Evolutionary conservation across 805 yeast genomes (phyloP).

Genomic region (Isabelozyma gotoi): DNA sequence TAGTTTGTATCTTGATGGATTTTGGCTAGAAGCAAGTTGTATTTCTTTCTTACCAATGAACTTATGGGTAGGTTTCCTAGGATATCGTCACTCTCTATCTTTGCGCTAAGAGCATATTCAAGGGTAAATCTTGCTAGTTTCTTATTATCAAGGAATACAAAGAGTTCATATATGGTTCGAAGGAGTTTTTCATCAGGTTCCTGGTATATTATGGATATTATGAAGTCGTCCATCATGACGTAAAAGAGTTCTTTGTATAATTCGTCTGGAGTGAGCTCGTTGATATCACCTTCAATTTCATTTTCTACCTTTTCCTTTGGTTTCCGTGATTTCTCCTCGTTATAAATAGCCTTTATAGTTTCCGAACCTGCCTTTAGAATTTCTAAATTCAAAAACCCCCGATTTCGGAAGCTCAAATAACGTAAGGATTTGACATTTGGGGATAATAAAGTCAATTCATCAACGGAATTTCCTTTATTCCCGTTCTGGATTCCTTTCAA

Average conservation of each 20-base stretch:
- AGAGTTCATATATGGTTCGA: conserved; percentile 49
- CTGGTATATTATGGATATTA: conserved; percentile 62
- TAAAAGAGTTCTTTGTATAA: conserved; percentile 35
- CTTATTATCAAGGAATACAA: conserved; percentile 45
- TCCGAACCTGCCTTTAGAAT: conserved; percentile 20
- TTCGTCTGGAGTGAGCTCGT: conserved; percentile 11
- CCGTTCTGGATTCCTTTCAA: conserved; percentile 43
- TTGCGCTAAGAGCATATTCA: conserved; percentile 56
- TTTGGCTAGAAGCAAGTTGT: conserved; percentile 25
- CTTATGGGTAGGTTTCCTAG: conserved; percentile 27
- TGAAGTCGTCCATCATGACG: conserved; percentile 59
- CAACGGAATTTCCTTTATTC: conserved; percentile 27
- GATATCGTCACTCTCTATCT: conserved; percentile 41
- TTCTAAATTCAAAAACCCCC: conserved; percentile 69
- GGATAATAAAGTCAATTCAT: conserved; percentile 47
- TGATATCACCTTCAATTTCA: conserved; percentile 10
- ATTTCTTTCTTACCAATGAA: conserved; percentile 6
- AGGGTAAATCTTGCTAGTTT: conserved; percentile 54
- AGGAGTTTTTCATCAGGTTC: conserved; percentile 64
- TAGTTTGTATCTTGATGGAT: conserved; percentile 9
- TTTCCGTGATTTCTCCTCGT: conserved; percentile 21
- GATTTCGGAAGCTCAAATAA: conserved; percentile 75
- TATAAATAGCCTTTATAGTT: conserved; percentile 8
- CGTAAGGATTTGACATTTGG: conserved; percentile 74
- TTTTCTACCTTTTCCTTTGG: conserved; percentile 15